Evolutionary conservation across 257 asterid genomes (phyloP).

Genomic region (Coffea eugenioides): DNA sequence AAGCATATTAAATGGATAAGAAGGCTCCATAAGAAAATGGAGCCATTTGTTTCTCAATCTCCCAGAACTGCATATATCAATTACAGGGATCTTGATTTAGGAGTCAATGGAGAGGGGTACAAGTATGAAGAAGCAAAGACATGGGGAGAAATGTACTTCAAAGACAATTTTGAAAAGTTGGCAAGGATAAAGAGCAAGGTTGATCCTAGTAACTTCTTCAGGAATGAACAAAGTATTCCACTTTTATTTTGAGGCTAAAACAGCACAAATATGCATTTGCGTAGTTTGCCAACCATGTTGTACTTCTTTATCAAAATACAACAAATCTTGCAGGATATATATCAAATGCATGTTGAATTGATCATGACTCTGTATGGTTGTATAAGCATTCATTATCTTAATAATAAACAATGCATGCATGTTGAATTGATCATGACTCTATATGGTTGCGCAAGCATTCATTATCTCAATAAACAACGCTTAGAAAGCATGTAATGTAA

Average conservation of each 20-base stretch:
- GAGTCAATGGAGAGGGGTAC: background rate
- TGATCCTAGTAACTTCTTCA: slow-evolving; percentile 25
- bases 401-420: no score
- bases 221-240: slow-evolving; percentile 25
- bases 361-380: no score
- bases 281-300: no score
- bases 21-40: slow-evolving; percentile 6
- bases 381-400: no score
- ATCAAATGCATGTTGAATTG: no score
- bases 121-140: slow-evolving; percentile 1
- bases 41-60: slow-evolving; percentile 18
- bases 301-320: no score
- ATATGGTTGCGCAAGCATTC: no score
- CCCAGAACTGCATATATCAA: slow-evolving; percentile 21
- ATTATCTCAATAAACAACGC: no score
- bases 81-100: slow-evolving; percentile 26
- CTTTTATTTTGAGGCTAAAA: background rate
- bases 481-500: no score
- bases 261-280: no score
- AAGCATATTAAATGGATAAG: slow-evolving; percentile 22
- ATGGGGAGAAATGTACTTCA: slow-evolving; percentile 25
- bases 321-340: no score
- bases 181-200: slow-evolving; percentile 15
- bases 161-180: slow-evolving; percentile 22
- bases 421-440: no score